Evolutionary conservation across 1,284 basidiomycete genomes (phyloP).

Genomic region (Cronartium quercuum): DNA sequence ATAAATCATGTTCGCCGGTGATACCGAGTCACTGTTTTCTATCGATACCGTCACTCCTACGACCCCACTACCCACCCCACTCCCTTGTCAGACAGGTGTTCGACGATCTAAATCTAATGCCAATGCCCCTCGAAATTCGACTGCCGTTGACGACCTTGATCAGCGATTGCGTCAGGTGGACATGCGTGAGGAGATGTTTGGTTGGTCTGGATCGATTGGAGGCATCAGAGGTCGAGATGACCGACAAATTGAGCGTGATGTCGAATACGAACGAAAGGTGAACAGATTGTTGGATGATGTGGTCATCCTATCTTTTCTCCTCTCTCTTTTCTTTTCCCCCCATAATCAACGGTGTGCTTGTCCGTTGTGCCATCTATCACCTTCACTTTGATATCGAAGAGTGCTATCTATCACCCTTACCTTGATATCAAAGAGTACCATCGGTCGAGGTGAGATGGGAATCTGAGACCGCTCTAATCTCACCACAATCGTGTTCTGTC

Average conservation of each 20-base stretch:
- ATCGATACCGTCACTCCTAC: neutral
- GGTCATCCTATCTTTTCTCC: too few species aligned
- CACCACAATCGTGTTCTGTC: too few species aligned
- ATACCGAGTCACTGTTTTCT: neutral
- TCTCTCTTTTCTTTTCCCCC: neutral
- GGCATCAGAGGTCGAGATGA: constrained; percentile 34
- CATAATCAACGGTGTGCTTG: neutral
- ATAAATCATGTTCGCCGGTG: neutral
- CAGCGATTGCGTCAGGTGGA: neutral
- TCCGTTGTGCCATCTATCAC: neutral
- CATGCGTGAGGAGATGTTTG: constrained; percentile 29
- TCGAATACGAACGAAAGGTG: constrained; percentile 32
- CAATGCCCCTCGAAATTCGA: constrained; percentile 3
- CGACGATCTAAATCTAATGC: constrained; percentile 8
- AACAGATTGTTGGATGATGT: too few species aligned
- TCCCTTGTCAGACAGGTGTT: neutral
- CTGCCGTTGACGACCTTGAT: constrained; percentile 5
- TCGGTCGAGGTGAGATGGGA: too few species aligned
- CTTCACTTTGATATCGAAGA: too few species aligned
- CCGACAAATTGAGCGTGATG: constrained; percentile 30
- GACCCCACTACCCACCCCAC: neutral
- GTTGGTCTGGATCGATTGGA: constrained; percentile 22
- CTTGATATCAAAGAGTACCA: too few species aligned
- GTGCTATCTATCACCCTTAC: too few species aligned
- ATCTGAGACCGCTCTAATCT: too few species aligned